Evolutionary conservation across 2,329 filamentous ascomycete genomes (phyloP).

Genomic region (Fusarium pseudocircinatum): DNA sequence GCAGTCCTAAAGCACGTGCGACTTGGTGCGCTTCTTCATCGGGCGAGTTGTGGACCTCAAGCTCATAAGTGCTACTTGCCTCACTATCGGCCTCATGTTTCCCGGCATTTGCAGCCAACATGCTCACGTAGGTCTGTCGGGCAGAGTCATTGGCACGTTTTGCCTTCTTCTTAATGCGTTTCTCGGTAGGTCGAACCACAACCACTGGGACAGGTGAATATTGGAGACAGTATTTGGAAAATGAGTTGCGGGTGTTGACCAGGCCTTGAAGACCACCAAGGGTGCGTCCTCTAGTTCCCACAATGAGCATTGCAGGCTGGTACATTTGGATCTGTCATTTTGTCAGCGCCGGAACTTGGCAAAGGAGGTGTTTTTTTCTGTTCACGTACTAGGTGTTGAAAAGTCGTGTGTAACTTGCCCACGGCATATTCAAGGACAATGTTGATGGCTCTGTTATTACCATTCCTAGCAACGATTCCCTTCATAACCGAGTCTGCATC

Average conservation of each 20-base stretch:
- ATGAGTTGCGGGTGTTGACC: constrained; percentile 79
- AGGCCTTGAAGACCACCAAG: constrained; percentile 87
- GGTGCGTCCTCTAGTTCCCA: constrained; percentile 86
- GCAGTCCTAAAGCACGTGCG: constrained; percentile 69
- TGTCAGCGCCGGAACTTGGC: constrained; percentile 4
- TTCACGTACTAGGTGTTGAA: constrained; percentile 81
- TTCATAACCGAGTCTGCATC: constrained; percentile 81
- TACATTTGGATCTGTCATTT: constrained; percentile 81
- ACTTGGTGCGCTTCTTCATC: constrained; percentile 73
- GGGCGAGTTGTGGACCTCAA: constrained; percentile 63
- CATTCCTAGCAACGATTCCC: constrained; percentile 81
- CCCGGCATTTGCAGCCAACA: constrained; percentile 72
- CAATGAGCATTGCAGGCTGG: constrained; percentile 89
- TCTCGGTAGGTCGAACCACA: constrained; percentile 86
- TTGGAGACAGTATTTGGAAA: constrained; percentile 94
- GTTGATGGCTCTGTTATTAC: constrained; percentile 82
- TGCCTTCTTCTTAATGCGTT: constrained; percentile 87
- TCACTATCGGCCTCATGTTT: constrained; percentile 68
- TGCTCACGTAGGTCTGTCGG: constrained; percentile 79
- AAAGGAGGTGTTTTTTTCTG: background rate
- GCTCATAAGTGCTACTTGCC: constrained; percentile 61
- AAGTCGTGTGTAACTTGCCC: constrained; percentile 89
- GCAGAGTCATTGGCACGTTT: constrained; percentile 82
- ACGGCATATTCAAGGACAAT: constrained; percentile 87
- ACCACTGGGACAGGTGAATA: constrained; percentile 94